Conservation (phyloP, 208 protist species). For the Leishmania tropica region DNA sequence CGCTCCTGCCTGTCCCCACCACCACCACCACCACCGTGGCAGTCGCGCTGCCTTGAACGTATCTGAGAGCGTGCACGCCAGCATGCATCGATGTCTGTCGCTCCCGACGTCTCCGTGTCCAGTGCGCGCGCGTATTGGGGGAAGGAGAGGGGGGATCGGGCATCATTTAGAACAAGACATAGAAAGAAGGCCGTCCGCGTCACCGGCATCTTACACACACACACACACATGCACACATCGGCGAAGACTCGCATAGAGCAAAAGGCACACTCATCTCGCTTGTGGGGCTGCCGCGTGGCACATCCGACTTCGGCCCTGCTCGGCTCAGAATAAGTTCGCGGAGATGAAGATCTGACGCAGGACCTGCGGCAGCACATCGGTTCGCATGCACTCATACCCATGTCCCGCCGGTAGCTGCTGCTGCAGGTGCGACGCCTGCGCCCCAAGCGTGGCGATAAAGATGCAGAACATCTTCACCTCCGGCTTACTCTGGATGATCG, state of each 20-base stretch:
- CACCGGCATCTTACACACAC: not conserved
- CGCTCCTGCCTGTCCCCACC: no score
- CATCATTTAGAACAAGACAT: not conserved
- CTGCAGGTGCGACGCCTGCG: conserved; percentile 78
- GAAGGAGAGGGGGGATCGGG: not conserved
- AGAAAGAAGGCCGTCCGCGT: not conserved
- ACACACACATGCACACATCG: not conserved
- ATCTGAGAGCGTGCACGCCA: not conserved
- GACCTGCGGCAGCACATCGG: conserved; percentile 80
- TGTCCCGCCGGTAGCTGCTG: conserved; percentile 79
- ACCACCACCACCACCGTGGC: not conserved
- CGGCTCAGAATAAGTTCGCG: conserved; percentile 61
- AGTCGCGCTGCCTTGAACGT: not conserved
- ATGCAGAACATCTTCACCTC: conserved; percentile 92
- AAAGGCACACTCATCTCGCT: not conserved
- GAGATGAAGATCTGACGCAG: conserved; percentile 90
- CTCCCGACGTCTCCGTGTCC: no score
- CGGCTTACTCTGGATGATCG: conserved; percentile 66
- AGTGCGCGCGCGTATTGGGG: not conserved
- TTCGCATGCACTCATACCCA: conserved; percentile 89
- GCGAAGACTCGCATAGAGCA: not conserved
- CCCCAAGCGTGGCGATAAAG: conserved; percentile 89
- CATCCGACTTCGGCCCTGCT: not conserved
- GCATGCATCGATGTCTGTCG: no score
- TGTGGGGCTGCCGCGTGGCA: not conserved